Conservation (phyloP, 2,329 filamentous ascomycete genomes). For the Pseudogymnoascus verrucosus region DNA sequence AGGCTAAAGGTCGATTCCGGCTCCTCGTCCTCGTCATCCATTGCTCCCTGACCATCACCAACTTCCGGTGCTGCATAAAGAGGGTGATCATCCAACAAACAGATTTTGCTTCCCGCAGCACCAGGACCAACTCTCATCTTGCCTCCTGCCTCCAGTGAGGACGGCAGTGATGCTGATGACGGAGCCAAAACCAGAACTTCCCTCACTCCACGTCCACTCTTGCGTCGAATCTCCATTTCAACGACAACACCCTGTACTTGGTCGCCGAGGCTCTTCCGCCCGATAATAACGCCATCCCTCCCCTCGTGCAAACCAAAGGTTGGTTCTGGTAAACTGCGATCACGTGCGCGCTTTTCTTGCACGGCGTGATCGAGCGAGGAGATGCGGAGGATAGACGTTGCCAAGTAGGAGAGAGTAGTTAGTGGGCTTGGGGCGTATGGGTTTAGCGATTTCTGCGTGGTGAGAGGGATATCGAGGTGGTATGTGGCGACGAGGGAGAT, state of each 20-base stretch:
- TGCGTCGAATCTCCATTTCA: conserved; percentile 77
- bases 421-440: conserved; percentile 63
- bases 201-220: conserved; percentile 68
- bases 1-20: conserved; percentile 76
- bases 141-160: neutral
- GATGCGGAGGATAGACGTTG: conserved; percentile 74
- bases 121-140: conserved; percentile 20
- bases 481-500: conserved; percentile 72
- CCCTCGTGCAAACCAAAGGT: conserved; percentile 71
- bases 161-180: conserved; percentile 10
- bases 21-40: conserved; percentile 36
- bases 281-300: conserved; percentile 69
- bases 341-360: conserved; percentile 63
- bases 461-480: conserved; percentile 68
- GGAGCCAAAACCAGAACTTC: conserved; percentile 54
- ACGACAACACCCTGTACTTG: conserved; percentile 54
- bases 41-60: conserved; percentile 22
- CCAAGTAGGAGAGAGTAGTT: conserved; percentile 69
- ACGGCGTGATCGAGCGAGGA: conserved; percentile 69
- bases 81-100: conserved; percentile 70
- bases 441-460: conserved; percentile 29
- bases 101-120: conserved; percentile 41
- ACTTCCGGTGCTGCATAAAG: conserved; percentile 46
- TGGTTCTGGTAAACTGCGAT: conserved; percentile 67
- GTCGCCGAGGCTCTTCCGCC: conserved; percentile 20